Conservation (phyloP, 805 yeast genomes). For the Saturnispora dispora region DNA sequence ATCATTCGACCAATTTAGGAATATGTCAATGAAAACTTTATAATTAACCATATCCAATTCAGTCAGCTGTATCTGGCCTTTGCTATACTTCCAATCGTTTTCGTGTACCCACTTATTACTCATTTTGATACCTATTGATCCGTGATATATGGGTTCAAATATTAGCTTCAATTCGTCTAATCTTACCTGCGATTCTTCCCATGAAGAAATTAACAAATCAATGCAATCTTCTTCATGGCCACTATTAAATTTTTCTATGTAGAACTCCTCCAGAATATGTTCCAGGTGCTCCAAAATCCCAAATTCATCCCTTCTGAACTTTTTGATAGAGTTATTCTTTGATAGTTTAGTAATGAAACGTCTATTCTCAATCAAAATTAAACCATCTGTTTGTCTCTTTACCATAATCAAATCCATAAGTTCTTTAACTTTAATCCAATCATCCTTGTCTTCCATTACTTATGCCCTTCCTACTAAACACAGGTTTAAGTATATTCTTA, state of each 20-base stretch:
- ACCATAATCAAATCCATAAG: background rate
- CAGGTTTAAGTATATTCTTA: background rate
- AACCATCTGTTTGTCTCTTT: background rate
- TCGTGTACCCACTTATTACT: background rate
- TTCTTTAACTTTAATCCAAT: background rate
- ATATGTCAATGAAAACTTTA: background rate
- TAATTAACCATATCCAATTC: slow-evolving; percentile 3
- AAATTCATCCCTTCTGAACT: background rate
- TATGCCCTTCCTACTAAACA: background rate
- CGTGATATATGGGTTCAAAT: slow-evolving; percentile 5
- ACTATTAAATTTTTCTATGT: background rate
- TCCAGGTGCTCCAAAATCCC: background rate
- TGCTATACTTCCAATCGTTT: slow-evolving; percentile 2
- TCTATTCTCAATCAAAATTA: background rate
- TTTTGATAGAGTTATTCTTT: background rate
- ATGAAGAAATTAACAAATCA: background rate
- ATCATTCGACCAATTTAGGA: background rate
- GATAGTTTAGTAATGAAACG: background rate
- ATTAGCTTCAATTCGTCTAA: background rate
- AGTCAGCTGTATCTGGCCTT: background rate
- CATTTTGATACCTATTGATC: background rate
- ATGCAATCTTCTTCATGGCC: background rate
- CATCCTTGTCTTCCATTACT: background rate
- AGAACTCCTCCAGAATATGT: background rate
- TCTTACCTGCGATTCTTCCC: background rate